Evolutionary conservation across 345 rosid genomes (phyloP), one percentile per base, ranked within the genome.

Genomic region (Erysimum cheiranthoides): DNA sequence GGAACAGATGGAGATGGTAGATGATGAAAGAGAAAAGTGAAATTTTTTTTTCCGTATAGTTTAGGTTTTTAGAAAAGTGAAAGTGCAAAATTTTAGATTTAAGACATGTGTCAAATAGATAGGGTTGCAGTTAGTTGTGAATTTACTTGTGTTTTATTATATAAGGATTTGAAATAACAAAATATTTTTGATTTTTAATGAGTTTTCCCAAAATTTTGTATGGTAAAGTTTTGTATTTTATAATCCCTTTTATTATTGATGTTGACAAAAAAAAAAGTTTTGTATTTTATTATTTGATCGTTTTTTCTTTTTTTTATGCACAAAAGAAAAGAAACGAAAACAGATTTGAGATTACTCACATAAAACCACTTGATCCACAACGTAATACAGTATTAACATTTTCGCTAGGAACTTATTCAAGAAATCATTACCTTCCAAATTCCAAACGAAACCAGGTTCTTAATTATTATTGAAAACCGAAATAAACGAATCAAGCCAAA

Each of bases 401-500:
- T 56, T 56, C 16, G 6, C 35, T 21, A 43, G 14, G 27, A 8
- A 8, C 27, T 28, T 16, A 47, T 4, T 21, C 8, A 47, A 47
- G 31, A 71, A 50, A 61, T 42, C 39, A 39, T 10, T 38, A 72
- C 16, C 40, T 28, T 54, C 31, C 30, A 57, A 59, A 28, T 47
- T 71, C 60, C 46, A 65, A 65, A 25, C 40, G 18, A 66, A 66
- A 75, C 68, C 73, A 67, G 6, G 17, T 68, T 68, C 54, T 69
- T 61, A 21, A 21, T 21, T 21, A 59, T 36, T 49, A 8, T 30
- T 25, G 16, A 36, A 62, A 40, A 68, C 68, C 28, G 79, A 8
- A 61, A 14, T 51, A 68, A 61, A 28, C 45, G 14, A 25, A 43
- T 35, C 52, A 62, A 70, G 62, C 51, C 59, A 49, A 66, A 66